Evolutionary conservation across 78 protist species (phyloP).

Genomic region (Dictyostelium brefeldianum): DNA sequence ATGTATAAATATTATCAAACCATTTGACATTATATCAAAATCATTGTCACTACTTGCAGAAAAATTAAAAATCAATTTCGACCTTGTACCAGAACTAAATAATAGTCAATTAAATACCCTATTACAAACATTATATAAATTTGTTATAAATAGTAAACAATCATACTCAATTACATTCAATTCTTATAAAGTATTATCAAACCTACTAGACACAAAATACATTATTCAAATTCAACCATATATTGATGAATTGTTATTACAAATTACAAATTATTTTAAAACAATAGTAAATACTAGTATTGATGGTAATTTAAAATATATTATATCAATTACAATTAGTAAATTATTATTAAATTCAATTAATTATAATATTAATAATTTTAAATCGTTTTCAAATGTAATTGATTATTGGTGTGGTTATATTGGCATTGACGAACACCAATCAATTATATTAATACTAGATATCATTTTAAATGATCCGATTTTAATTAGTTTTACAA

Average conservation of each 20-base stretch:
- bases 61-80: not conserved
- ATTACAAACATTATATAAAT: not conserved
- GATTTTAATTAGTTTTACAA: not conserved
- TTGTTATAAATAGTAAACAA: not conserved
- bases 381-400: not conserved
- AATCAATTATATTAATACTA: not conserved
- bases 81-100: not conserved
- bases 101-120: not conserved
- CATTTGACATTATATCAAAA: not conserved
- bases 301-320: not conserved
- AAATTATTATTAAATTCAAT: not conserved
- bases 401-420: not conserved
- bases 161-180: not conserved
- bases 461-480: not conserved
- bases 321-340: conserved; percentile 8
- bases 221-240: not conserved
- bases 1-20: not conserved
- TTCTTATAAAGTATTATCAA: not conserved
- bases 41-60: not conserved
- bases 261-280: not conserved
- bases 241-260: not conserved
- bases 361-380: not conserved
- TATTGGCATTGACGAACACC: not conserved
- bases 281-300: not conserved
- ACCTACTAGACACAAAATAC: not conserved